Conservation (phyloP, 2,329 filamentous ascomycete species). For the Sclerotinia minor region DNA sequence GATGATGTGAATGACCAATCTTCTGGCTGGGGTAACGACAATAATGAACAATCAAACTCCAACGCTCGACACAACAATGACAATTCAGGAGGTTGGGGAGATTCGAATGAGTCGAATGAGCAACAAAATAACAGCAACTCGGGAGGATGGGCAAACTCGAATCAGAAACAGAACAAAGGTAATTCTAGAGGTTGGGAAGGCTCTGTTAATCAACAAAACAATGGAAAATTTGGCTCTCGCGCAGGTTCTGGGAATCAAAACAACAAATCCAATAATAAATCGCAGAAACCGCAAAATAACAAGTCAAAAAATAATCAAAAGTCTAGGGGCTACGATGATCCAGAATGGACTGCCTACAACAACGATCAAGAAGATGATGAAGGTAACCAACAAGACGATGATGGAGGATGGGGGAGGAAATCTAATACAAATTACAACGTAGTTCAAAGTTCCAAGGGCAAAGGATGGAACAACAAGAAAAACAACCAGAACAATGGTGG, state of each 20-base stretch:
- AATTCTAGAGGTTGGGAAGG: constrained; percentile 27
- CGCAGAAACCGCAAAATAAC: not conserved
- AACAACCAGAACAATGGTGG: constrained; percentile 3
- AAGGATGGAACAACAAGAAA: constrained; percentile 20
- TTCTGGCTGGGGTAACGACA: constrained; percentile 12
- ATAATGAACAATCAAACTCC: not conserved
- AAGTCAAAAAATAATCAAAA: constrained; percentile 5
- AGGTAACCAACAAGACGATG: not conserved
- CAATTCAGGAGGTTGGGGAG: constrained; percentile 7
- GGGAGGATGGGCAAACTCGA: constrained; percentile 17
- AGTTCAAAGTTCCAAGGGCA: constrained; percentile 19
- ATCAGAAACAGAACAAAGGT: not conserved
- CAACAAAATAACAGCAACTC: constrained; percentile 18
- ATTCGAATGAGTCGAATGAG: constrained; percentile 14
- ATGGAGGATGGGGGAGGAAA: constrained; percentile 3
- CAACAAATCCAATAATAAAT: constrained; percentile 2
- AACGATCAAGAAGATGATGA: not conserved
- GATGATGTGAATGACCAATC: constrained; percentile 3
- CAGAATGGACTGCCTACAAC: constrained; percentile 6
- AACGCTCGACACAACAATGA: constrained; percentile 6
- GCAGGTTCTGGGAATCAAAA: constrained; percentile 15
- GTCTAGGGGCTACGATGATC: constrained; percentile 3
- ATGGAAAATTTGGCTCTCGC: constrained; percentile 26
- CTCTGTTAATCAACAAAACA: constrained; percentile 13
- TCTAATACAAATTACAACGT: not conserved